Percentiles rank a stretch among this genome's conserved stretches.
Evolutionary conservation across 805 yeast genomes (phyloP).

Genomic region (Sugiyamaella smithiae): DNA sequence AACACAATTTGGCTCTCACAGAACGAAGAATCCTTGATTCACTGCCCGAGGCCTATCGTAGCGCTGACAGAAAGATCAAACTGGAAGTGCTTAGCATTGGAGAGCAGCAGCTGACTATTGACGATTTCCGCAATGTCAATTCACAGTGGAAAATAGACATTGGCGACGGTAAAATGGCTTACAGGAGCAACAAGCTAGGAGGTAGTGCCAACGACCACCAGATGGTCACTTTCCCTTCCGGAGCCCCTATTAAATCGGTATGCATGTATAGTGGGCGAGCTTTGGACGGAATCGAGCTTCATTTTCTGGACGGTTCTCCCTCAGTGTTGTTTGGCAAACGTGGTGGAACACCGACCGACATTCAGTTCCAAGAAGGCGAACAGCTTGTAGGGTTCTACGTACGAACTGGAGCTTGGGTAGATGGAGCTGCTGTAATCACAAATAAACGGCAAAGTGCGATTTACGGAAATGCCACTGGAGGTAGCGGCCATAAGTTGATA

Average conservation of each 20-base stretch:
- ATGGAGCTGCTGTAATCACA: conserved; percentile 75
- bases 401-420: conserved; percentile 85
- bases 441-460: conserved; percentile 39
- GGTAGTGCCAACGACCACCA: conserved; percentile 29
- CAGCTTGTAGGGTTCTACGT: conserved; percentile 55
- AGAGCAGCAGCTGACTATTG: conserved; percentile 54
- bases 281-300: conserved; percentile 73
- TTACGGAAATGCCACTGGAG: conserved; percentile 72
- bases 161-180: conserved; percentile 4
- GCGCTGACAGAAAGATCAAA: conserved; percentile 39
- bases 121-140: conserved; percentile 39
- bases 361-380: conserved; percentile 58
- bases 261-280: conserved; percentile 74
- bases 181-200: conserved; percentile 24
- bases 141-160: not conserved
- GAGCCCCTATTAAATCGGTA: conserved; percentile 43
- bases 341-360: conserved; percentile 45
- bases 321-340: conserved; percentile 35
- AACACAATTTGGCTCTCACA: conserved; percentile 47
- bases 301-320: conserved; percentile 31
- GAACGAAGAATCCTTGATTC: conserved; percentile 44
- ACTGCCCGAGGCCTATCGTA: conserved; percentile 35
- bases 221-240: conserved; percentile 31
- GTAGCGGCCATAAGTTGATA: conserved; percentile 53
- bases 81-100: conserved; percentile 59